Conservation (phyloP, 805 yeast genomes). For the Cyberlindnera suaveolens region DNA sequence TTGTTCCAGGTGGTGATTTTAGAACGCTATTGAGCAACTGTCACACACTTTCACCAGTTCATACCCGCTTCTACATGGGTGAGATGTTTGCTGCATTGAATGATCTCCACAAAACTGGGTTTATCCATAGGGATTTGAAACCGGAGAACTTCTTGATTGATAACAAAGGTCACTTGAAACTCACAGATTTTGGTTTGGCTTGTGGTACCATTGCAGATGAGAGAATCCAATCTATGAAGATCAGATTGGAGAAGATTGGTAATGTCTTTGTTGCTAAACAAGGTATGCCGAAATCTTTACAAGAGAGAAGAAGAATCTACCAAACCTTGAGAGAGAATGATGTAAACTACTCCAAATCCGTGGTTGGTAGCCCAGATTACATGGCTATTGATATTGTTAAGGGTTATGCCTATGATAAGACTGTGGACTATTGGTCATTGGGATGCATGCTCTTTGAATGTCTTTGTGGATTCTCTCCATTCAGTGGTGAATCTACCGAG, state of each 20-base stretch:
- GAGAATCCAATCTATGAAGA: slow-evolving; percentile 87
- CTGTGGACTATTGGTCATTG: slow-evolving; percentile 97
- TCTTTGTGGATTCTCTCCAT: slow-evolving; percentile 95
- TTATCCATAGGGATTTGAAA: slow-evolving; percentile 93
- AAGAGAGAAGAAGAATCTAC: slow-evolving; percentile 84
- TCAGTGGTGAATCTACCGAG: slow-evolving; percentile 87
- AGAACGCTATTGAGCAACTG: slow-evolving; percentile 91
- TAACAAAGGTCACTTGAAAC: slow-evolving; percentile 83
- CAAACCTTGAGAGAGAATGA: slow-evolving; percentile 69
- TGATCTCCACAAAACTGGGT: slow-evolving; percentile 89
- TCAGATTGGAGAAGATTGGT: slow-evolving; percentile 62
- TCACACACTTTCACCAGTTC: slow-evolving; percentile 87
- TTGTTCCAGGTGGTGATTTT: slow-evolving; percentile 99
- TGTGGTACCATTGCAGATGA: slow-evolving; percentile 93
- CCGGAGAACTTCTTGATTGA: slow-evolving; percentile 93
- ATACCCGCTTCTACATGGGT: slow-evolving; percentile 88
- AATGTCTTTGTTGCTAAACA: slow-evolving; percentile 55
- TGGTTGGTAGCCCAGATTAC: slow-evolving; percentile 97
- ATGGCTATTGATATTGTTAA: slow-evolving; percentile 93
- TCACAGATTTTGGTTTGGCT: slow-evolving; percentile 95
- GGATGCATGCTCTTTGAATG: slow-evolving; percentile 98
- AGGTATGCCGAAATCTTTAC: slow-evolving; percentile 57
- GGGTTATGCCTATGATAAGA: slow-evolving; percentile 88
- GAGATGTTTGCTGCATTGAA: slow-evolving; percentile 97
- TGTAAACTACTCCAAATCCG: slow-evolving; percentile 84